Conservation (phyloP, 78 protist genomes). For the Guillardia theta region DNA sequence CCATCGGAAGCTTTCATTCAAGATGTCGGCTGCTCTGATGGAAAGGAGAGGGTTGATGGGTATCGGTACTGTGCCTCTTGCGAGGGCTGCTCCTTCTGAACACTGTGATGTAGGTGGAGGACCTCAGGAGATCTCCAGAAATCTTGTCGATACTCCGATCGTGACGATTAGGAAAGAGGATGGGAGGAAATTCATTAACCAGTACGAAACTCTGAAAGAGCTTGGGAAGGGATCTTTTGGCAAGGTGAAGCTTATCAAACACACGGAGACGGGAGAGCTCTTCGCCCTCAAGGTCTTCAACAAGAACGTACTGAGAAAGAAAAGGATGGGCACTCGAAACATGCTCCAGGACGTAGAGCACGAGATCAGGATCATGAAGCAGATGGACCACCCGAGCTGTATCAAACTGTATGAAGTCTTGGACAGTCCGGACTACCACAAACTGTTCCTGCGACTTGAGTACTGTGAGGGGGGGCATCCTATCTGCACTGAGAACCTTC, state of each 20-base stretch:
- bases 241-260: not conserved
- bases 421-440: not conserved
- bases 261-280: conserved; percentile 22
- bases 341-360: conserved; percentile 32
- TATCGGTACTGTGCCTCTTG: not conserved
- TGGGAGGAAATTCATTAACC: not conserved
- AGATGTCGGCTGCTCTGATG: not conserved
- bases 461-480: not conserved
- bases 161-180: not conserved
- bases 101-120: not conserved
- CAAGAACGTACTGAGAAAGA: not conserved
- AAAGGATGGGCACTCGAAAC: not conserved
- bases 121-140: not conserved
- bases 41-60: not conserved
- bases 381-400: not conserved
- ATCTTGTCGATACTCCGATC: not conserved
- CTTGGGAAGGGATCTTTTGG: conserved; percentile 10
- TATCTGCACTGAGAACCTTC: not conserved
- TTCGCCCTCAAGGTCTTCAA: conserved; percentile 6
- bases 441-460: not conserved
- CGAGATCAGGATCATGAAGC: not conserved
- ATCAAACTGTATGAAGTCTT: not conserved
- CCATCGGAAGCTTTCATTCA: not conserved
- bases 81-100: not conserved
- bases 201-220: not conserved